Evolutionary conservation across 2,329 filamentous ascomycete genomes (phyloP), one percentile per base, ranked within the genome.

Genomic region (Monosporascus cannonballus): DNA sequence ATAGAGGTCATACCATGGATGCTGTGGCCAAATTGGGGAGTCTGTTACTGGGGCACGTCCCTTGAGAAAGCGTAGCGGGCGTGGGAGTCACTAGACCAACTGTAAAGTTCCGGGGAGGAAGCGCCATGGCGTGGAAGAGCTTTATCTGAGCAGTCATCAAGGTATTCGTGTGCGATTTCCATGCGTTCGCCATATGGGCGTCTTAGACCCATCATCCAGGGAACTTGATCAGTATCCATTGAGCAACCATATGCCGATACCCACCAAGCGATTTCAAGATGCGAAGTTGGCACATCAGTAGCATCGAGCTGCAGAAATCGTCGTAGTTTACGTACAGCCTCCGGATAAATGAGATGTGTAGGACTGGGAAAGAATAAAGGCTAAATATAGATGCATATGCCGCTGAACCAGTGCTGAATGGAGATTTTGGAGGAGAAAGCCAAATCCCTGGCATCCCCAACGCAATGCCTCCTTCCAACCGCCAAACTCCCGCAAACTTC

Each of bases 281-380:
- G 11, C 30, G 30, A 46, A 15, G 41, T 36, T 17, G 30, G 9
- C 8, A 49, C 34, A 54, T 50, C 51, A 51, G 53, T 52, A 45
- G 36, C n/a, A 39, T 30, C 36, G 17, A 34, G 44, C 17, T 37
- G 37, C 24, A 37, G 27, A 7, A 36, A 45, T 51, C 51, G 55
- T 51, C 54, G 48, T 56, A 39, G 3, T 48, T 53, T 36, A 15
- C 36, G 54, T 56, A 56, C 47, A 56, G 55, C 50, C 55, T 56
- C 36, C 51, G 52, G 52, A 34, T 56, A 54, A 54, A 49, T 56
- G 30, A 49, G 48, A 14, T 34, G 6, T 42, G 20, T 49, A 42
- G 34, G 14, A 47, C 36, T 25, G 47, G 18, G 15, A 18, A 36
- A 24, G 47, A 30, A 49, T 54, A 49, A 48, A 44, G 55, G 55